Percentiles rank a stretch among this genome's conserved stretches.
Evolutionary conservation across 495 filamentous ascomycete genomes (phyloP).

Genomic region (Trichoderma parareesei): DNA sequence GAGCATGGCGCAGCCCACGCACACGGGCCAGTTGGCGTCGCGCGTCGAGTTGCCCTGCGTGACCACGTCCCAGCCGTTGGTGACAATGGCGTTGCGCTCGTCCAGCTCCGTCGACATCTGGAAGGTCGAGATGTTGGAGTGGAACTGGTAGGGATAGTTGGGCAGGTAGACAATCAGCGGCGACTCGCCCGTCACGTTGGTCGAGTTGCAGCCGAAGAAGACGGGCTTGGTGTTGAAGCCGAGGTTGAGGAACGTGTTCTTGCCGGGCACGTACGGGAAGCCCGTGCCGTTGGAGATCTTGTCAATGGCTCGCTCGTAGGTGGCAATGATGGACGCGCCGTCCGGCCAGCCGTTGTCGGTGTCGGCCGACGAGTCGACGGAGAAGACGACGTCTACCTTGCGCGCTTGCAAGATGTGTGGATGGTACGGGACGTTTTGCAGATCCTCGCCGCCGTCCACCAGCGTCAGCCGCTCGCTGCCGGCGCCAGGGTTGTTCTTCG

Average conservation of each 20-base stretch:
- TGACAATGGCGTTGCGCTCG: slow-evolving; percentile 67
- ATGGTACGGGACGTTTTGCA: slow-evolving; percentile 80
- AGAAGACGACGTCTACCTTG: slow-evolving; percentile 84
- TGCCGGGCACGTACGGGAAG: slow-evolving; percentile 76
- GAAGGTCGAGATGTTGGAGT: slow-evolving; percentile 71
- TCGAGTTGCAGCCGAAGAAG: slow-evolving; percentile 83
- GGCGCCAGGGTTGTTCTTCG: slow-evolving; percentile 52
- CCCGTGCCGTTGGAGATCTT: slow-evolving; percentile 68
- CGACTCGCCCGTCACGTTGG: slow-evolving; percentile 43
- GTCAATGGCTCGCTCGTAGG: slow-evolving; percentile 65
- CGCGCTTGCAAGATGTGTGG: slow-evolving; percentile 77
- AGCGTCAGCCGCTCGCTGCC: slow-evolving; percentile 53
- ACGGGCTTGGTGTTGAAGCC: slow-evolving; percentile 78
- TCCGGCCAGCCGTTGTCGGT: slow-evolving; percentile 74
- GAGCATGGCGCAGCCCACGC: slow-evolving; percentile 87
- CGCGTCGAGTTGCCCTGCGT: slow-evolving; percentile 73
- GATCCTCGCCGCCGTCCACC: slow-evolving; percentile 80
- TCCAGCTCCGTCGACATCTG: slow-evolving; percentile 49
- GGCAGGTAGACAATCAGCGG: slow-evolving; percentile 88
- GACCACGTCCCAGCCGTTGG: slow-evolving; percentile 74
- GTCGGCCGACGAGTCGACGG: slow-evolving; percentile 80
- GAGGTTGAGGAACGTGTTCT: slow-evolving; percentile 79
- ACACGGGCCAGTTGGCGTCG: slow-evolving; percentile 65
- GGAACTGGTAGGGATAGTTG: slow-evolving; percentile 68
- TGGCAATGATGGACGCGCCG: slow-evolving; percentile 73